Evolutionary conservation across 1,139 yeast species (phyloP), one percentile per base, ranked within the genome.

Genomic region (Taphrina wiesneri): DNA sequence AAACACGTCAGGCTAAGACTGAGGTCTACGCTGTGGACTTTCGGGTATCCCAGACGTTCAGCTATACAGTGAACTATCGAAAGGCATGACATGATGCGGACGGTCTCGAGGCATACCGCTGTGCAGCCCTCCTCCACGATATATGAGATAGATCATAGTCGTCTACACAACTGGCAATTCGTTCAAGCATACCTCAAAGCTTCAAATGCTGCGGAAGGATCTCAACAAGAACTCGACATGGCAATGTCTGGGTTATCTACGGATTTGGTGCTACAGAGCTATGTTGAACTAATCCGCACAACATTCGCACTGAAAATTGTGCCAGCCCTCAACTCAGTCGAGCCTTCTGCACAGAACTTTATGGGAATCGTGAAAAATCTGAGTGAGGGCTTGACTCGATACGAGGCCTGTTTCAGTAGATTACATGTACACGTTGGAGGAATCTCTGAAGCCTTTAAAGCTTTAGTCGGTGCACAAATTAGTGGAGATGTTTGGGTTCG

Each of bases 341-440:
- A 15, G 23, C 51, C 56, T n/a, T 34, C 57, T 1, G n/a, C 41
- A 5, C 32, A 17, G 11, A 60, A 41, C 21, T 41, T 60, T n/a
- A 21, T 32, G 9, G 39, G 51, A 30, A 23, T 51, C n/a, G 28
- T 43, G 15, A 11, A 26, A 13, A 60, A 53, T 41, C 46, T 60
- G n/a, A 32, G 51, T 6, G 64, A 60, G 13, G 64, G 64, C 9
- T 17, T 51, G 23, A 15, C 13, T 9, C 23, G 64, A 15, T 60
- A 60, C 21, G 51, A 60, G 41, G 51, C 56, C 25, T 60, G 64
- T 43, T 60, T 43, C 43, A 4, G 11, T 13, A 43, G 64, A 4
- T 21, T 60, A 32, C 3, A 60, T 6, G 43, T 26, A 17, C 9
- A 19, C n/a, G 26, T 13, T 11, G 64, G 47, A 1, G 51, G 46